A percentile compares a stretch with the other conserved stretches of the same genome.
These are phyloP conservation scores for Penstemon barbatus DNA, from an alignment of 257 asterid species.

Conservation along the genomic window DNA sequence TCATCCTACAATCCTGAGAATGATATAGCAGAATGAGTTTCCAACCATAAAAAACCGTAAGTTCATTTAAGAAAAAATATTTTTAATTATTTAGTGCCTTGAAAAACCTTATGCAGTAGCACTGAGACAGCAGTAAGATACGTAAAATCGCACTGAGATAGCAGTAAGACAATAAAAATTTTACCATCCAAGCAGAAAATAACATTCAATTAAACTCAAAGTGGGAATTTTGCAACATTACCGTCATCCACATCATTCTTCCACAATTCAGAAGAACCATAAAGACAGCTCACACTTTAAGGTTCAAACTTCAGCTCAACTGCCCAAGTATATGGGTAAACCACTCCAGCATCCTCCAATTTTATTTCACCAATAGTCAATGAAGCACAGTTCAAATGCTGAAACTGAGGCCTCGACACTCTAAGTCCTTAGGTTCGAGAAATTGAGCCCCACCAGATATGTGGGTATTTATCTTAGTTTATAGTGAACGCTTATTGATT, in stretches of 20 bases:
- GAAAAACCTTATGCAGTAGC: conserved; percentile 3
- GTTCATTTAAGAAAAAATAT: neutral
- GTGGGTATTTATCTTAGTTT: too few relatives aligned
- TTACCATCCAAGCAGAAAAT: neutral
- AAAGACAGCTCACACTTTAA: neutral
- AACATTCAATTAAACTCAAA: neutral
- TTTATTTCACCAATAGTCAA: too few relatives aligned
- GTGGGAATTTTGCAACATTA: neutral
- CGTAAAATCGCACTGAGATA: neutral
- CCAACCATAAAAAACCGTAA: neutral
- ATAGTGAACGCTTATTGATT: too few relatives aligned
- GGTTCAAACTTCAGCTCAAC: neutral
- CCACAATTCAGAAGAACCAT: neutral
- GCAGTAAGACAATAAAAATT: neutral
- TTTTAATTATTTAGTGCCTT: neutral
- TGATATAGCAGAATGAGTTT: neutral
- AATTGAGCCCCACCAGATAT: too few relatives aligned
- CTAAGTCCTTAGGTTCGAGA: too few relatives aligned
- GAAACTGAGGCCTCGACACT: too few relatives aligned
- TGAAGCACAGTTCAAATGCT: too few relatives aligned
- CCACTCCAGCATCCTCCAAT: too few relatives aligned
- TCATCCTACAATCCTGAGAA: neutral
- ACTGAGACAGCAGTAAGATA: neutral
- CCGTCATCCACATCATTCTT: neutral
- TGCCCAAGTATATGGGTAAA: too few relatives aligned